These are phyloP conservation scores for Microthyrium microscopicum DNA, from an alignment of 2,329 filamentous ascomycete genomes.

Conservation along the genomic window DNA sequence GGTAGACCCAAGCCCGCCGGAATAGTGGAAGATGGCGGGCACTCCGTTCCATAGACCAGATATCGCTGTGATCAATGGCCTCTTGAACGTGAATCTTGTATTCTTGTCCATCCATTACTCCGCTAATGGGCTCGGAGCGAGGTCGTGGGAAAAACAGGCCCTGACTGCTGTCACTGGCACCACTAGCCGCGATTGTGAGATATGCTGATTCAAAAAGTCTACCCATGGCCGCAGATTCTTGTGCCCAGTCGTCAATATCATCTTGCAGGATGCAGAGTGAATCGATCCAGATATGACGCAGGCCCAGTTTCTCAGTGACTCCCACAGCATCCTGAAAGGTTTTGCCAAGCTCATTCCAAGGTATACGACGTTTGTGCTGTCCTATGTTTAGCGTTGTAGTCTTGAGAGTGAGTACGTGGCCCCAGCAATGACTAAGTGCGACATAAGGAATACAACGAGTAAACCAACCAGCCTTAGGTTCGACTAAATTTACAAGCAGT, in stretches of 20 bases:
- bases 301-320: conserved; percentile 19
- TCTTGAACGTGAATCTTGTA: conserved; percentile 6
- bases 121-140: not conserved
- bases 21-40: no score
- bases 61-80: conserved; percentile 4
- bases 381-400: conserved; percentile 7
- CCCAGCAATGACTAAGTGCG: conserved; percentile 11
- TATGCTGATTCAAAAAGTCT: conserved; percentile 13
- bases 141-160: conserved; percentile 5
- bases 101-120: not conserved
- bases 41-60: not conserved
- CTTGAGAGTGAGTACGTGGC: conserved; percentile 3
- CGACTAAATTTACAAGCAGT: no score
- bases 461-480: no score
- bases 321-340: conserved; percentile 20
- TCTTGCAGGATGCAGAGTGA: conserved; percentile 15
- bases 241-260: conserved; percentile 12
- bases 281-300: conserved; percentile 22
- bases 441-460: no score
- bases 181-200: conserved; percentile 14
- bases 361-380: conserved; percentile 7
- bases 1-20: conserved; percentile 7
- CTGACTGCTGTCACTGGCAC: conserved; percentile 9
- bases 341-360: conserved; percentile 11
- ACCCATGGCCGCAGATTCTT: conserved; percentile 14